Base-by-base conservation (phyloP, 2,329 filamentous ascomycete genomes). In the Phialophora chinensis region DNA sequence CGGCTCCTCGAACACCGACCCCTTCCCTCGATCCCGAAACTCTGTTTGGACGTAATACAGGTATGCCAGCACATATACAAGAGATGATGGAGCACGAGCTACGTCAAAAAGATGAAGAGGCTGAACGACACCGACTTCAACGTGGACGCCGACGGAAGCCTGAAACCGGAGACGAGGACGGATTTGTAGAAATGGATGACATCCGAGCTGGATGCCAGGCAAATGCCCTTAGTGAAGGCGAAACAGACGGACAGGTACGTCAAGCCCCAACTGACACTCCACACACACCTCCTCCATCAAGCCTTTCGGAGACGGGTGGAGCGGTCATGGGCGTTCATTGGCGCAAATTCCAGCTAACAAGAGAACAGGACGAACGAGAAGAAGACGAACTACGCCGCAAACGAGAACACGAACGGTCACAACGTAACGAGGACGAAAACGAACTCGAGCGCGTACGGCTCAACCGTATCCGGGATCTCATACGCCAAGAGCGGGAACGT, bases 1-100 rank as follows among this genome's bases (percentile, higher is more conserved):
- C 17, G 14, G 3, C 14, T 44, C n/a, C 38, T 44, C 38, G 38
- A n/a, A n/a, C 38, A 44, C 4, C 38, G 6, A 44, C 38, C 2
- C 14, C 17, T n/a, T 7, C 6, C 17, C 38, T 17, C 17, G 38
- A 44, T 44, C 38, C 17, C 6, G 14, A 44, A 17, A 17, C 7
- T 44, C 38, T 44, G 14, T 17, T 44, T 44, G 38, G 17, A 7
- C 38, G 17, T 44, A 44, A 44, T n/a, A 44, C 38, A 2, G 38
- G 38, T 44, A 44, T 44, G 38, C 38, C 38, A n/a, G 38, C 38
- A 44, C 38, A 44, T 44, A 44, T 44, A 44, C 17, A 44, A 44
- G 38, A 44, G 17, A 6, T 44, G 38, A 44, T 44, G 38, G 38
- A 44, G 4, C 38, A 5, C 17, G 38, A 44, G 38, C 38, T n/a